Evolutionary conservation across 352 stramenopile species (phyloP).

Genomic region (Phytopythium oedochilum): DNA sequence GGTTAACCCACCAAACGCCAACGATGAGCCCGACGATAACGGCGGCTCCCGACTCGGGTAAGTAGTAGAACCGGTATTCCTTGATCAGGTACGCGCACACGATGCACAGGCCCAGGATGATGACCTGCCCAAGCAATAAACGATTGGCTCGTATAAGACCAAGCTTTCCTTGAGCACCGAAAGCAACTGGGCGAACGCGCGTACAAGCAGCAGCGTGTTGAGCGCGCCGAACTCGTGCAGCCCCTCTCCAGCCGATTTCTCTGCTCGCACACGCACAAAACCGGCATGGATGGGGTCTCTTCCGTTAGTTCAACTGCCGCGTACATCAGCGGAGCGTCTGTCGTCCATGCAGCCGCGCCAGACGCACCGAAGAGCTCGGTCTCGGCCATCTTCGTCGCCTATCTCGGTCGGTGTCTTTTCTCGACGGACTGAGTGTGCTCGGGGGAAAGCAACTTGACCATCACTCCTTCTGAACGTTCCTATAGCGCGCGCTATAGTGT

Average conservation of each 20-base stretch:
- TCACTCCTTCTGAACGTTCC: not conserved
- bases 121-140: conserved; percentile 32
- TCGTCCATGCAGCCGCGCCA: not conserved
- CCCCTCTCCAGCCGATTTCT: conserved; percentile 63
- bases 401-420: conserved; percentile 1
- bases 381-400: conserved; percentile 31
- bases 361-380: conserved; percentile 27
- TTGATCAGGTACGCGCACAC: conserved; percentile 90
- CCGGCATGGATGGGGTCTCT: not conserved
- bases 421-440: not conserved
- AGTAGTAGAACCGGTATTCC: conserved; percentile 88
- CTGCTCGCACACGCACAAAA: conserved; percentile 10
- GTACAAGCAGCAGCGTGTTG: conserved; percentile 84
- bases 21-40: conserved; percentile 91
- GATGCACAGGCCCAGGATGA: conserved; percentile 88
- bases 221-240: conserved; percentile 85
- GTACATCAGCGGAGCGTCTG: not conserved
- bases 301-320: not conserved
- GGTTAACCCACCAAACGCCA: conserved; percentile 45
- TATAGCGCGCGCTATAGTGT: not conserved
- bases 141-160: no score
- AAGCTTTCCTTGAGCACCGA: no score
- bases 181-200: not conserved
- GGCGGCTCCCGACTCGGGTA: conserved; percentile 87
- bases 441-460: not conserved